Conservation (phyloP, 2,329 filamentous ascomycete genomes). For the Sporothrix inflata region DNA sequence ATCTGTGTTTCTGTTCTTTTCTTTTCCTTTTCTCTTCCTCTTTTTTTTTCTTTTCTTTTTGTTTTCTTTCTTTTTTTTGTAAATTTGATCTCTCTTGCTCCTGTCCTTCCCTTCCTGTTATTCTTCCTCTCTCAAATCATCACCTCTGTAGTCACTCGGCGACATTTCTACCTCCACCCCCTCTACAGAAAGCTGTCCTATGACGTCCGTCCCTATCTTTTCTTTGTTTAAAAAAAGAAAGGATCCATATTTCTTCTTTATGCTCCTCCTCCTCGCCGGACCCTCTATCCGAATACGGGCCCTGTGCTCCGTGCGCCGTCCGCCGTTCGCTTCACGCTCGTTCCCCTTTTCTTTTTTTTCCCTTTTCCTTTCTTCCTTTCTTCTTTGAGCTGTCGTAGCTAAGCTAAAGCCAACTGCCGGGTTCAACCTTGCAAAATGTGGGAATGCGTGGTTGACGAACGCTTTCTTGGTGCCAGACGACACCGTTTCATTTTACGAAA, state of each 20-base stretch:
- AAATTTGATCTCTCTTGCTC: not conserved
- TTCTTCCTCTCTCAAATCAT: not conserved
- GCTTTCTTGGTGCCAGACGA: constrained; percentile 11
- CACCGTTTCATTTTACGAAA: constrained; percentile 12
- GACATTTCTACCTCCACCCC: not conserved
- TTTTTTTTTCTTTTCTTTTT: not conserved
- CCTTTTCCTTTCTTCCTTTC: constrained; percentile 11
- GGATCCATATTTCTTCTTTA: constrained; percentile 11
- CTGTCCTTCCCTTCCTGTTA: not conserved
- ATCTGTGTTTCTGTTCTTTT: not conserved
- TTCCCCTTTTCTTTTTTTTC: not conserved
- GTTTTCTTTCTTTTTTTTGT: no score
- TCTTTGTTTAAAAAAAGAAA: constrained; percentile 4
- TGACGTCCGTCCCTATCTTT: not conserved
- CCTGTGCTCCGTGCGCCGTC: constrained; percentile 1
- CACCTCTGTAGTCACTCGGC: not conserved
- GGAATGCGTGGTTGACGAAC: not conserved
- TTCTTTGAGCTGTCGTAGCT: constrained; percentile 12
- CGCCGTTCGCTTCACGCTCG: not conserved
- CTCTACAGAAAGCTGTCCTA: not conserved
- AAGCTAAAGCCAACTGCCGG: constrained; percentile 16
- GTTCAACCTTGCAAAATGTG: constrained; percentile 24
- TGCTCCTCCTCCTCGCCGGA: not conserved
- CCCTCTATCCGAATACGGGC: not conserved
- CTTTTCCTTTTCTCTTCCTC: not conserved